A percentile compares a stretch with the other conserved stretches of the same genome.
These are phyloP conservation scores for Rehmannia glutinosa DNA, from an alignment of 257 asterid genomes.

Conservation along the genomic window DNA sequence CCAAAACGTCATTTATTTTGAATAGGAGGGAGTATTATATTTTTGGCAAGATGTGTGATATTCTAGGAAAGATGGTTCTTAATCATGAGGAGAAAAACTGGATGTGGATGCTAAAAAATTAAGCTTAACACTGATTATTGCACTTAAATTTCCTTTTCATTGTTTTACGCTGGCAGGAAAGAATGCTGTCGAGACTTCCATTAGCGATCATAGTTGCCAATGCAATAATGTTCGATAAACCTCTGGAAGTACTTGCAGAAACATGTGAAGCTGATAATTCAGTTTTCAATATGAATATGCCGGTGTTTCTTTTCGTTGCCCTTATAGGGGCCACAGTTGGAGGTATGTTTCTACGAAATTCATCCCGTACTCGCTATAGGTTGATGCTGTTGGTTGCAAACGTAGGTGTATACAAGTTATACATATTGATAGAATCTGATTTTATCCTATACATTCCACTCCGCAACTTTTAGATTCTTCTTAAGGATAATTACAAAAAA, in stretches of 20 bases:
- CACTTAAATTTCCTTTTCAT: neutral
- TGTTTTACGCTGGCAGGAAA: slow-evolving; percentile 39
- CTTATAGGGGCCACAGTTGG: slow-evolving; percentile 96
- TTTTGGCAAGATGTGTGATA: neutral
- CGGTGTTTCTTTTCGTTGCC: slow-evolving; percentile 79
- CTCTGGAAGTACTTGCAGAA: slow-evolving; percentile 81
- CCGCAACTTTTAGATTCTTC: too few relatives aligned
- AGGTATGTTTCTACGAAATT: slow-evolving; percentile 40
- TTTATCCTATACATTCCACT: neutral
- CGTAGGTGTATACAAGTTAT: too few relatives aligned
- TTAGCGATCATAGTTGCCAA: slow-evolving; percentile 43
- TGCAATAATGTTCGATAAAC: slow-evolving; percentile 51
- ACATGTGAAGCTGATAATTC: slow-evolving; percentile 74
- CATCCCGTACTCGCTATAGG: neutral
- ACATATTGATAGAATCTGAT: neutral
- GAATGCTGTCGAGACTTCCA: slow-evolving; percentile 30
- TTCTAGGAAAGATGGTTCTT: neutral
- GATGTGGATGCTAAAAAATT: neutral
- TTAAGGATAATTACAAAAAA: too few relatives aligned
- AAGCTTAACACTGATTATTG: neutral
- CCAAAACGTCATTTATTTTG: too few relatives aligned
- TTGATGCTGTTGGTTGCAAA: too few relatives aligned
- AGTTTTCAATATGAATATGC: slow-evolving; percentile 71
- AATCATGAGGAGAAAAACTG: neutral
- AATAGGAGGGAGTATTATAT: too few relatives aligned